Conservation (phyloP, 371 early-diverging fungal species). For the Globomyces sp. region DNA sequence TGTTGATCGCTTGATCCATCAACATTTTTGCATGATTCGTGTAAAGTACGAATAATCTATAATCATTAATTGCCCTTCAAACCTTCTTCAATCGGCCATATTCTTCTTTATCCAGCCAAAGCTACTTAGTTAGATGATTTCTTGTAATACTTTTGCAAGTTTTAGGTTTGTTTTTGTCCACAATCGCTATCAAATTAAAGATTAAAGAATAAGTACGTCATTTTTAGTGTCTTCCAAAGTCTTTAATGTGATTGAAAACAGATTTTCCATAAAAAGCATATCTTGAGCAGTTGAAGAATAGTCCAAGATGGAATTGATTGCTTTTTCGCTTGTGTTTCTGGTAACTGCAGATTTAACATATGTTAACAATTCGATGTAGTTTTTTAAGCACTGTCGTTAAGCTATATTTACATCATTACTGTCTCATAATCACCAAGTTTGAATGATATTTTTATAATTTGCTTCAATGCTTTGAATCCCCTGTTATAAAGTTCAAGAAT, state of each 20-base stretch:
- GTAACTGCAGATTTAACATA: slow-evolving; percentile 82
- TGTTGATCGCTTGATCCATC: slow-evolving; percentile 83
- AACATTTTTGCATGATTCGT: slow-evolving; percentile 73
- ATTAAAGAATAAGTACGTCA: slow-evolving; percentile 41
- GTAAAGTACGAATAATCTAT: slow-evolving; percentile 72
- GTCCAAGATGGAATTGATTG: slow-evolving; percentile 92
- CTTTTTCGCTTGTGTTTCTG: slow-evolving; percentile 92
- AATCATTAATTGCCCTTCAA: slow-evolving; percentile 27
- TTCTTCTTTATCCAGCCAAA: slow-evolving; percentile 85
- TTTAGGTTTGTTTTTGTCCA: slow-evolving; percentile 91
- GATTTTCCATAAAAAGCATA: slow-evolving; percentile 76
- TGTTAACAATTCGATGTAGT: slow-evolving; percentile 75
- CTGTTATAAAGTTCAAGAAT: slow-evolving; percentile 44
- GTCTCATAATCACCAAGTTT: slow-evolving; percentile 63
- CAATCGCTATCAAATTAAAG: slow-evolving; percentile 48
- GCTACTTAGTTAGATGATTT: not conserved
- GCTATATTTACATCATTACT: slow-evolving; percentile 37
- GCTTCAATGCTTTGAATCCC: slow-evolving; percentile 95
- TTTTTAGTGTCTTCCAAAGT: slow-evolving; percentile 76
- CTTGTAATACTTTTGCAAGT: slow-evolving; percentile 61
- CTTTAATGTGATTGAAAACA: slow-evolving; percentile 77
- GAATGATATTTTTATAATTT: slow-evolving; percentile 86
- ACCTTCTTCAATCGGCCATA: slow-evolving; percentile 62
- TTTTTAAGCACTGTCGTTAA: slow-evolving; percentile 60
- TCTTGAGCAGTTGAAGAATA: slow-evolving; percentile 72